Base-by-base conservation (phyloP, 148 eudicot species). In the Persicaria tinctoria region DNA sequence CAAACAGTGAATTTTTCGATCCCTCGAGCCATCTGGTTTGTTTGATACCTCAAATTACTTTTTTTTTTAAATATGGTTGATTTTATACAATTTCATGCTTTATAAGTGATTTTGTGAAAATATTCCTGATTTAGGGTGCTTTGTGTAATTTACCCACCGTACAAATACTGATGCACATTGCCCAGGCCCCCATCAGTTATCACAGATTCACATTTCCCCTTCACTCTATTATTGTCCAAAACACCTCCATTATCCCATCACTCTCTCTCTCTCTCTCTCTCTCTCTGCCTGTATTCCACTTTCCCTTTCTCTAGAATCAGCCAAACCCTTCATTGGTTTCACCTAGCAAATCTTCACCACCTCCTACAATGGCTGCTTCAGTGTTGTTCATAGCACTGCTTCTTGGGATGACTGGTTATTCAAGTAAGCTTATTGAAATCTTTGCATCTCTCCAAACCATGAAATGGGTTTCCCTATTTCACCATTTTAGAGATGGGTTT, bases 361-460 rank as follows among this genome's bases (percentile, higher is more conserved):
- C 41, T 32, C 41, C 41, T 6, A 70, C 32, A 9, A 70, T 70
- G 73, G 51, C 73, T 46, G 53, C 38, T 45, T 70, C 18, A 11
- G 18, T 70, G 53, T 70, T 70, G 53, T 70, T 70, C 73, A 70
- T 70, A 27, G 11, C 73, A 17, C 27, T 70, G 5, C 32, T 70
- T 46, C 53, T 70, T 4, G 73, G 73, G 38, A 46, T 47, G 73
- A 10, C 73, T 41, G 51, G 51, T 16, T 50, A 70, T 70, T 4
- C 73, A 70, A 70, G 73, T 70, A 70, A 18, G 38, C 73, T 16
- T 72, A 16, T 75, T 48, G 4, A 5, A 62, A 62, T 62, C 68
- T 62, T 27, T 62, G 14, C 44, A 27, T 56, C 27, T 56, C 73
- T 16, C 18, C 68, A 27, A 62, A 62, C 23, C 68, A 27, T 62